Evolutionary conservation across 2,329 filamentous ascomycete genomes (phyloP).

Genomic region (Diaporthe australafricana): DNA sequence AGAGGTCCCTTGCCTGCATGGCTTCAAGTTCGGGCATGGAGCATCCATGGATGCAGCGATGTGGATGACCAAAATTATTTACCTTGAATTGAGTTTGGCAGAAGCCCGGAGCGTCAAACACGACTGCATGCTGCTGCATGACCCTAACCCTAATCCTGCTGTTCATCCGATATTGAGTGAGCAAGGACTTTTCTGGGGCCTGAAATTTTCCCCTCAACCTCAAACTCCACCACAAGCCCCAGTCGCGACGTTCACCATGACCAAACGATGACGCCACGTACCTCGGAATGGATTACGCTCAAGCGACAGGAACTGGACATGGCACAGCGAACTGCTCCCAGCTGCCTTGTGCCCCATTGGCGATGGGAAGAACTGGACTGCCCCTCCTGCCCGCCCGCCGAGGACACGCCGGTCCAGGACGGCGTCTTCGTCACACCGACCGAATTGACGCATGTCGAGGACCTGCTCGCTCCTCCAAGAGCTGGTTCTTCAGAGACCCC

Average conservation of each 20-base stretch:
- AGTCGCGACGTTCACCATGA: conserved; percentile 3
- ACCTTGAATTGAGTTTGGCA: conserved; percentile 9
- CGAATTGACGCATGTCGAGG: background rate
- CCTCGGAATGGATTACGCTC: background rate
- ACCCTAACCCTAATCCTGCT: conserved; percentile 9
- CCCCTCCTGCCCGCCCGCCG: conserved; percentile 3
- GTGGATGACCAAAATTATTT: background rate
- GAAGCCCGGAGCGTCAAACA: background rate
- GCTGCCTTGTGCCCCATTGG: background rate
- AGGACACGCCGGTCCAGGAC: background rate
- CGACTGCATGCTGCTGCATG: no score
- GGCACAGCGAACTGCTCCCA: background rate
- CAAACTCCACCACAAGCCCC: conserved; percentile 4
- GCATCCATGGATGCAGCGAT: no score
- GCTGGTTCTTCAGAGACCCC: no score
- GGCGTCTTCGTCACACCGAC: background rate
- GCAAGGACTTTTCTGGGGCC: background rate
- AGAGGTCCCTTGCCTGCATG: background rate
- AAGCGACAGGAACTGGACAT: background rate
- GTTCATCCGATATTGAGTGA: background rate
- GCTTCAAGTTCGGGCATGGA: background rate
- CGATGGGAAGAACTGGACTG: background rate
- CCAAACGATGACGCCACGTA: background rate
- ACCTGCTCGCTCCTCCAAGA: background rate
- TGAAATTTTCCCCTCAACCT: background rate